Conservation (phyloP, 2,329 filamentous ascomycete species). For the Fusarium drepaniforme region DNA sequence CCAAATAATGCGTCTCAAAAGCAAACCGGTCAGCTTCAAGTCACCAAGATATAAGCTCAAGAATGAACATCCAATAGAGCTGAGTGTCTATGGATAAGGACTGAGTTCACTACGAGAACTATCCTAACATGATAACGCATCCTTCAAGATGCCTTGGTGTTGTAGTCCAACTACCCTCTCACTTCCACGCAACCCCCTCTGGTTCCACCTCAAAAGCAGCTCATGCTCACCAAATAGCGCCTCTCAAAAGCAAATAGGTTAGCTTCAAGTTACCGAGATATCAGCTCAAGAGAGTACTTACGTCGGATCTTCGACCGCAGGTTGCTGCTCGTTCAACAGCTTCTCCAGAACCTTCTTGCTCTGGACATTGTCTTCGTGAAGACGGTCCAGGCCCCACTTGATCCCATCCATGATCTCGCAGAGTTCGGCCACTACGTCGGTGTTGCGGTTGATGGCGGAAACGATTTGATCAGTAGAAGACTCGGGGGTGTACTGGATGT, state of each 20-base stretch:
- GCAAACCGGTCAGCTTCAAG: too few species aligned
- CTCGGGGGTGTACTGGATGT: background rate
- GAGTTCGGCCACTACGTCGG: background rate
- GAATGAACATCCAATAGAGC: background rate
- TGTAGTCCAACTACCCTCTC: background rate
- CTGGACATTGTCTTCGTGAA: background rate
- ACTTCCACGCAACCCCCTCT: background rate
- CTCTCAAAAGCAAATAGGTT: background rate
- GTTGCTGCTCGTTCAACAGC: background rate
- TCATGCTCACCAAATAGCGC: background rate
- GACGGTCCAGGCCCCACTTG: background rate
- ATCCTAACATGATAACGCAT: background rate
- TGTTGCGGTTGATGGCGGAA: background rate
- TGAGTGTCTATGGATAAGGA: background rate
- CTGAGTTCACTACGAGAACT: background rate
- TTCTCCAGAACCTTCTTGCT: background rate
- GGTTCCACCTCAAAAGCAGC: background rate
- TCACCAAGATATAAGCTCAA: too few species aligned
- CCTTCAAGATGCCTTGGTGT: background rate
- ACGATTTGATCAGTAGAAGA: background rate
- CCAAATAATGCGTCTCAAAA: too few species aligned
- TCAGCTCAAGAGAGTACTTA: background rate
- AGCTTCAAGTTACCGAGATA: background rate
- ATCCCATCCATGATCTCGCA: background rate
- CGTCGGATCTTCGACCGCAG: background rate